phyloP scores from a whole-genome alignment of 306 rosid genomes.

The Fagus sylvatica region DNA sequence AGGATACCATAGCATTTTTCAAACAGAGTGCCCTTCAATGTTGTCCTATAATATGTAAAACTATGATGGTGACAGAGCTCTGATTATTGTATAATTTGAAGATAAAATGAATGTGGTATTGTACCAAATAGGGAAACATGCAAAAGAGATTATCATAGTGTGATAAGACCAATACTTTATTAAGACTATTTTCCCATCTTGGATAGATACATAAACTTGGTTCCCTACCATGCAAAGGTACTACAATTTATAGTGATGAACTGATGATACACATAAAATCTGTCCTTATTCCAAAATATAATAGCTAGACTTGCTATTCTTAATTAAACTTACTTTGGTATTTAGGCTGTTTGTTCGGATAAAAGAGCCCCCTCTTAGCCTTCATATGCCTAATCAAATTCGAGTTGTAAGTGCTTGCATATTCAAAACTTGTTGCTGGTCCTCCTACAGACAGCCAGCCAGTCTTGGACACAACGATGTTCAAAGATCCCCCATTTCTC shows the following conservation, averaged over 20 bases:
- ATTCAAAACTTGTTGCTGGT: constrained; percentile 27
- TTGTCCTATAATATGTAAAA: too few species aligned
- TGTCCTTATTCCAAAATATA: not conserved
- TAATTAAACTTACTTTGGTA: too few species aligned
- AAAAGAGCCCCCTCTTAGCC: constrained; percentile 44
- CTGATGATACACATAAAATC: not conserved
- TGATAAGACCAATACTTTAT: too few species aligned
- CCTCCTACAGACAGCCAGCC: constrained; percentile 60
- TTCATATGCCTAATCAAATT: constrained; percentile 36
- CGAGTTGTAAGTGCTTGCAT: constrained; percentile 42
- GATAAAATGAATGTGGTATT: too few species aligned
- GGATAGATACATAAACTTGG: too few species aligned
- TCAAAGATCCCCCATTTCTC: constrained; percentile 39
- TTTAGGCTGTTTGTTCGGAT: constrained; percentile 33
- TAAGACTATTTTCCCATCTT: too few species aligned
- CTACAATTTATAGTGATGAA: not conserved
- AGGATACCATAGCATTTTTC: not conserved
- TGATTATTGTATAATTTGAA: too few species aligned
- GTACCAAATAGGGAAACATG: too few species aligned
- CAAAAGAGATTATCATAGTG: too few species aligned
- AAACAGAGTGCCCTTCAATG: not conserved
- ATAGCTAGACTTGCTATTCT: too few species aligned
- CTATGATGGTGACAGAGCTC: too few species aligned
- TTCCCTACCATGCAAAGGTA: not conserved
- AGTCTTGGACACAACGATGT: constrained; percentile 43